phyloP scores from a whole-genome alignment of 2,329 filamentous ascomycete species.

The Fusarium miscanthi region DNA sequence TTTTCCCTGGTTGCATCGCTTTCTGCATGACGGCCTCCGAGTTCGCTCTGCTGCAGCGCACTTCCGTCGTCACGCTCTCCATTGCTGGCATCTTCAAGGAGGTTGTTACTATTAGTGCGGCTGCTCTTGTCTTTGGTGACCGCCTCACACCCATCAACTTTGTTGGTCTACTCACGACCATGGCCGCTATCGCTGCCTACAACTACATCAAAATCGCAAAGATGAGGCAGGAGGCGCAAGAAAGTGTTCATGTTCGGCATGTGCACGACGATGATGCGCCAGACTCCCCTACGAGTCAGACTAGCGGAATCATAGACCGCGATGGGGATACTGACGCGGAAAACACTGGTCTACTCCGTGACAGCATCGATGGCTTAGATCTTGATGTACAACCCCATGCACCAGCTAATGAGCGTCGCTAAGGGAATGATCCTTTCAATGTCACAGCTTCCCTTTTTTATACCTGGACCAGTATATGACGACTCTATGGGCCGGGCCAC shows the following conservation, averaged over 20 bases:
- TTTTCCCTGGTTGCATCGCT: constrained; percentile 91
- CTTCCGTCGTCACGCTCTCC: constrained; percentile 92
- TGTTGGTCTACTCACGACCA: constrained; percentile 86
- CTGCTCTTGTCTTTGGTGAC: constrained; percentile 89
- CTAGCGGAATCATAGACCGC: constrained; percentile 56
- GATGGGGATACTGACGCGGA: constrained; percentile 59
- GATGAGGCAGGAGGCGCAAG: constrained; percentile 82
- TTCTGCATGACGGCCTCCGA: constrained; percentile 98
- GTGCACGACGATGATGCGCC: constrained; percentile 46
- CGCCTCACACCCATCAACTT: constrained; percentile 88
- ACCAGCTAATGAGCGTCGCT: constrained; percentile 24
- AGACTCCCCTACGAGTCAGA: constrained; percentile 51
- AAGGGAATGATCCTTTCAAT: constrained; percentile 29
- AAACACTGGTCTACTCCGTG: constrained; percentile 57
- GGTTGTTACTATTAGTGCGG: constrained; percentile 92
- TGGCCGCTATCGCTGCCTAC: constrained; percentile 86
- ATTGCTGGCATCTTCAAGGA: constrained; percentile 99
- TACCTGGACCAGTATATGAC: constrained; percentile 28
- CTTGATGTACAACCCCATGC: constrained; percentile 48
- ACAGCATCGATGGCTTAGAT: constrained; percentile 51
- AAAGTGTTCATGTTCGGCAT: constrained; percentile 59
- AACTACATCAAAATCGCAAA: constrained; percentile 94
- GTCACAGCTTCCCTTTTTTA: constrained; percentile 24
- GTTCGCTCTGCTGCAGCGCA: constrained; percentile 93
- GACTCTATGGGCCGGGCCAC: constrained; percentile 13